phyloP scores from a whole-genome alignment of 2,329 filamentous ascomycete species.

The Rugonectria rugulosa region DNA sequence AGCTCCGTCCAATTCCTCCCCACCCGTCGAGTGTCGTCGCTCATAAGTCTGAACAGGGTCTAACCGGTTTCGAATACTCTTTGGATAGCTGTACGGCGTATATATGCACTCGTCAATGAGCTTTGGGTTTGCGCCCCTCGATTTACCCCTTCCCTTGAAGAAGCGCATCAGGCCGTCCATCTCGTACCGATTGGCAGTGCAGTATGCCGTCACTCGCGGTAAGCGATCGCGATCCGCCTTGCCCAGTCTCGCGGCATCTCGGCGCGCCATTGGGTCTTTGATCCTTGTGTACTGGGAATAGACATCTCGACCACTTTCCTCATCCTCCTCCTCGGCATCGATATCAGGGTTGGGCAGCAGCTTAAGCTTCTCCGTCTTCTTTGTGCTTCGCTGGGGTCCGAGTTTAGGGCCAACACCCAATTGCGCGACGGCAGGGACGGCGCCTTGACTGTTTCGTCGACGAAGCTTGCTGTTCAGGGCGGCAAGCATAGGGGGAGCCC shows the following conservation, averaged over 20 bases:
- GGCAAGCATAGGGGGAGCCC: conserved; percentile 70
- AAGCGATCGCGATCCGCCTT: conserved; percentile 90
- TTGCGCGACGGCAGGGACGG: conserved; percentile 46
- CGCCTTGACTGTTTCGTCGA: conserved; percentile 82
- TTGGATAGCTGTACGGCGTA: conserved; percentile 85
- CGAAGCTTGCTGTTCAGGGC: conserved; percentile 88
- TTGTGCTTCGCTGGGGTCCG: conserved; percentile 92
- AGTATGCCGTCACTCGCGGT: conserved; percentile 94
- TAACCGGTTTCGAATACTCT: conserved; percentile 41
- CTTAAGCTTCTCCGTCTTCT: conserved; percentile 96
- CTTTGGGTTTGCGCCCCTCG: conserved; percentile 84
- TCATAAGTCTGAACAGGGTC: conserved; percentile 61
- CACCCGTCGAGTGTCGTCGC: conserved; percentile 79
- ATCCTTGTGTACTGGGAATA: conserved; percentile 98
- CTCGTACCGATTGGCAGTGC: conserved; percentile 90
- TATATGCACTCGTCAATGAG: conserved; percentile 98
- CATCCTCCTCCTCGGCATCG: conserved; percentile 78
- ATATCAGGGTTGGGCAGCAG: conserved; percentile 91
- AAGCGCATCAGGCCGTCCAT: conserved; percentile 91
- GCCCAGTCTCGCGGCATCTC: conserved; percentile 89
- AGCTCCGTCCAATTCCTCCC: conserved; percentile 57
- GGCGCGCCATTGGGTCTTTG: conserved; percentile 91
- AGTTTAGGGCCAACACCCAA: conserved; percentile 69
- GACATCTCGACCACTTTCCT: conserved; percentile 92
- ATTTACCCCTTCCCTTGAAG: conserved; percentile 82